Conservation (phyloP, 805 yeast species). For the Candida adriatica region DNA sequence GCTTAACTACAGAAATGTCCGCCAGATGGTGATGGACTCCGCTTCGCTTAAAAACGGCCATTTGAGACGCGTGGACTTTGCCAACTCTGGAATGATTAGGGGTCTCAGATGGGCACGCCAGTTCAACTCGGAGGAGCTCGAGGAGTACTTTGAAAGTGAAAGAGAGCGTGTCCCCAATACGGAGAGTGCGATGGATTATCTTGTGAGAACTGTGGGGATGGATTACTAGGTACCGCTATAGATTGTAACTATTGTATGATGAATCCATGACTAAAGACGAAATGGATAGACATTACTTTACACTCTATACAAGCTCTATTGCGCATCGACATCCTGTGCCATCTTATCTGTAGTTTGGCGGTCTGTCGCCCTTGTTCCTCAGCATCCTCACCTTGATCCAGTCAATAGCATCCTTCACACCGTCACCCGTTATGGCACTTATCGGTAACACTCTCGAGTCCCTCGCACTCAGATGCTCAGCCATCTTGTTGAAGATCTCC, state of each 20-base stretch:
- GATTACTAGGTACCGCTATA: conserved; percentile 17
- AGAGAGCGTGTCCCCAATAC: conserved; percentile 8
- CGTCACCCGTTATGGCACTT: conserved; percentile 73
- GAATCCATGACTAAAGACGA: too few relatives aligned
- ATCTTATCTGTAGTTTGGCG: conserved; percentile 26
- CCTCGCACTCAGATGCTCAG: conserved; percentile 81
- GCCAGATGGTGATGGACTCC: conserved; percentile 22
- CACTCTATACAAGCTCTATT: too few relatives aligned
- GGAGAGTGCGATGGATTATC: conserved; percentile 3
- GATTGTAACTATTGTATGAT: too few relatives aligned
- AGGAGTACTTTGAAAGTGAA: conserved; percentile 14
- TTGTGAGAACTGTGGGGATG: conserved; percentile 20
- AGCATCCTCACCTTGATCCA: conserved; percentile 76
- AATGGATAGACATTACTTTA: too few relatives aligned
- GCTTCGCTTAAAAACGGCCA: conserved; percentile 12
- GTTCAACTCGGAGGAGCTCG: conserved; percentile 12
- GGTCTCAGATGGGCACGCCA: conserved; percentile 36
- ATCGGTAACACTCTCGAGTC: conserved; percentile 88
- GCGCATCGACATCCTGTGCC: too few relatives aligned
- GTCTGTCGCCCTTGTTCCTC: conserved; percentile 32
- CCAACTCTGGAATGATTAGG: conserved; percentile 37
- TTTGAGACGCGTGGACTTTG: conserved; percentile 30
- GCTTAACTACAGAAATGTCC: conserved; percentile 35
- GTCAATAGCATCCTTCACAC: conserved; percentile 79
- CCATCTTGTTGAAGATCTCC: conserved; percentile 74